Evolutionary conservation across 2,329 filamentous ascomycete species (phyloP), one percentile per base, ranked within the genome.

Genomic region (Aspergillus piperis): DNA sequence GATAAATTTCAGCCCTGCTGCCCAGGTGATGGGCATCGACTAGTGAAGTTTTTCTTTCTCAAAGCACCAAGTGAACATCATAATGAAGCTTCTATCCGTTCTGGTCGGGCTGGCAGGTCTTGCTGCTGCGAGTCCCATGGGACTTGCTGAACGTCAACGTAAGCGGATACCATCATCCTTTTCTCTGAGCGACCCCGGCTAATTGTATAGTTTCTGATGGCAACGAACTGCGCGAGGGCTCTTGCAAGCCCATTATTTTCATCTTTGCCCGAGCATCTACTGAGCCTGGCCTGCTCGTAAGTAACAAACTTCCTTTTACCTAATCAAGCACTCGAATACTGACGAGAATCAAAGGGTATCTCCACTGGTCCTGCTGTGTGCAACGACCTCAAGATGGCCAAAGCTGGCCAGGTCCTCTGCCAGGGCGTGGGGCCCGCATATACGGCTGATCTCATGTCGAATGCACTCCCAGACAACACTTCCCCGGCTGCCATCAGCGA

Each of bases 251-350:
- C 30, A 69, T 81, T 21, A 77, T 81, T 25, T 79, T 83, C 53
- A 78, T 83, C 50, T 83, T 80, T 62, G 80, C 81, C 8, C 77
- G 81, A 49, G 81, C 80, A 23, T 82, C 80, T 11, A 79, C 76
- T 13, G 81, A 83, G 63, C 65, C 71, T 6, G 81, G 81, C n/a
- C 81, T 82, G 68, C 77, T 83, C 68, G 79, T 81, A 71, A 48
- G 57, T 39, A 8, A 47, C 8, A 13, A 1, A 5, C 1, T 7
- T 10, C 2, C 15, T 8, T 7, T 2, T 5, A 23, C 19, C 36
- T 17, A 17, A 58, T 17, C 8, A 30, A 30, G 13, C 32, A 36
- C 11, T 23, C 8, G 10, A 25, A 3, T 10, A 27, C 36, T 58
- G 3, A 44, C 21, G 21, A 27, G 21, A 15, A 10, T 19, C 17